Percentiles rank a stretch among this genome's conserved stretches.
These are phyloP conservation scores for Aspergillus ellipticus DNA, from an alignment of 495 filamentous ascomycete species.

Conservation along the genomic window DNA sequence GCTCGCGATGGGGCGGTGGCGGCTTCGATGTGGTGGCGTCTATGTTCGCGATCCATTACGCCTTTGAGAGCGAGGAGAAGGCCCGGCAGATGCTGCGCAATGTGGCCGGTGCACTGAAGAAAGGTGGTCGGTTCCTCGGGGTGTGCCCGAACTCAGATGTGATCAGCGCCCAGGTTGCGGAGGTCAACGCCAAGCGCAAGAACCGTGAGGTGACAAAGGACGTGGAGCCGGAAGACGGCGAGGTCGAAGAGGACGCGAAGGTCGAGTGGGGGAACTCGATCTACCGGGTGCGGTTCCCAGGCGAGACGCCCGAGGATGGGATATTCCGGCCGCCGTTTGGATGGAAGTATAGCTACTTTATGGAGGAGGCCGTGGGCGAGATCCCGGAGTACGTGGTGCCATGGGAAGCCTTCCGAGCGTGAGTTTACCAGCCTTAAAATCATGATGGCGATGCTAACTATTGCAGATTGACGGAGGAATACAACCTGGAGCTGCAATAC, in stretches of 20 bases:
- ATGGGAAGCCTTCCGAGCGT: constrained; percentile 92
- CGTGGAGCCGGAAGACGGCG: constrained; percentile 42
- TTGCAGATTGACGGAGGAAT: constrained; percentile 76
- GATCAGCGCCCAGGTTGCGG: constrained; percentile 61
- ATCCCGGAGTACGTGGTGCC: constrained; percentile 97
- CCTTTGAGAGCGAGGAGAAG: constrained; percentile 88
- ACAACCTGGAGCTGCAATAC: constrained; percentile 91
- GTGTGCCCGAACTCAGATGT: constrained; percentile 92
- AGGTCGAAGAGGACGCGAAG: constrained; percentile 45
- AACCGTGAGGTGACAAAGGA: constrained; percentile 30
- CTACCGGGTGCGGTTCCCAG: constrained; percentile 84
- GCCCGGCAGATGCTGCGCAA: constrained; percentile 90
- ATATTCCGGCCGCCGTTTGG: constrained; percentile 92
- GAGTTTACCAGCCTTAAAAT: constrained; percentile 15
- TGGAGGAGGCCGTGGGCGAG: constrained; percentile 92
- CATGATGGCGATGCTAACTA: constrained; percentile 19
- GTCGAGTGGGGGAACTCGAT: constrained; percentile 90
- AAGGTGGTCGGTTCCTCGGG: constrained; percentile 89
- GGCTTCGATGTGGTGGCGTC: constrained; percentile 96
- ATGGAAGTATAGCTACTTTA: constrained; percentile 95
- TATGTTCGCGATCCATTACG: constrained; percentile 99
- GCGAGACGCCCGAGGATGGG: constrained; percentile 66
- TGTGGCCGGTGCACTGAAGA: constrained; percentile 82
- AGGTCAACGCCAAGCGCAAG: constrained; percentile 60
- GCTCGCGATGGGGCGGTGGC: constrained; percentile 61